Evolutionary conservation across 306 rosid genomes (phyloP).

Genomic region (Quercus agrifolia): DNA sequence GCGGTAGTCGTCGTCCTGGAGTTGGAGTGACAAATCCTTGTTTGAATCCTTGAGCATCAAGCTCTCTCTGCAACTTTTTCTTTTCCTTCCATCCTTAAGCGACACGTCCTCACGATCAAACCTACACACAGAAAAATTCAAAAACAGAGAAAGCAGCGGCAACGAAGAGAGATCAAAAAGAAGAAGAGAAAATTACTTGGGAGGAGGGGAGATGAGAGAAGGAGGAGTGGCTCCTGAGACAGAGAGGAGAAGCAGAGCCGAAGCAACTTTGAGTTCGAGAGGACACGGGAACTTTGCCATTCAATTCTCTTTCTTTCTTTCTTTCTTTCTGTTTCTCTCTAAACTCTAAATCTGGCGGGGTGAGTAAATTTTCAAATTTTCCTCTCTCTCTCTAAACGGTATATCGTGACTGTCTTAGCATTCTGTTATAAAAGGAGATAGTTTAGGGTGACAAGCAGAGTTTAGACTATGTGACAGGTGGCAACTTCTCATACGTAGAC

Average conservation of each 20-base stretch:
- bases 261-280: constrained; percentile 61
- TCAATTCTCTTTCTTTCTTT: constrained; percentile 3
- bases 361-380: constrained; percentile 11
- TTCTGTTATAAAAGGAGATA: neutral
- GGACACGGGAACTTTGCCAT: constrained; percentile 62
- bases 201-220: constrained; percentile 16
- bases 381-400: neutral
- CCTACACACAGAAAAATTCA: constrained; percentile 30
- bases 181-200: constrained; percentile 24
- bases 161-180: neutral
- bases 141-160: constrained; percentile 20
- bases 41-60: constrained; percentile 21
- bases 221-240: constrained; percentile 30
- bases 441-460: neutral
- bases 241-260: constrained; percentile 76
- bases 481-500: neutral
- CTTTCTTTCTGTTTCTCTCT: constrained; percentile 17
- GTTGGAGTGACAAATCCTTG: neutral
- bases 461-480: neutral
- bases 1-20: neutral
- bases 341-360: constrained; percentile 54
- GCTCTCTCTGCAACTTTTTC: constrained; percentile 25
- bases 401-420: neutral
- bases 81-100: constrained; percentile 25
- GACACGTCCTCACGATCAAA: constrained; percentile 17